Percentiles rank a stretch among this genome's conserved stretches.
These are phyloP conservation scores for Macrophomina tecta DNA, from an alignment of 2,329 filamentous ascomycete species.

Conservation along the genomic window DNA sequence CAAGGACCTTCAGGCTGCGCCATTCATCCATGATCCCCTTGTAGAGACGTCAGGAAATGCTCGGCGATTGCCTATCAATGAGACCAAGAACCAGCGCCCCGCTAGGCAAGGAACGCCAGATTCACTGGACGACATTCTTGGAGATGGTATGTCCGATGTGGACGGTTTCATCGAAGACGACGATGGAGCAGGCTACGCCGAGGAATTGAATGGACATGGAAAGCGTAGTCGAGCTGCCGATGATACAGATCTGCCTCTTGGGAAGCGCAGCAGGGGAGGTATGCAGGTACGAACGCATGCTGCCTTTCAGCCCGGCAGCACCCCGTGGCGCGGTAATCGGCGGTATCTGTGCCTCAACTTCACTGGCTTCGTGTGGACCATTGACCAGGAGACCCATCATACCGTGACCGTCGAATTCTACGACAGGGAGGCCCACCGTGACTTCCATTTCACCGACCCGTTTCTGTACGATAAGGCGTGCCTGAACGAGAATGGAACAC, in stretches of 20 bases:
- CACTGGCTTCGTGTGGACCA: constrained; percentile 94
- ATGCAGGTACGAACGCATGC: constrained; percentile 75
- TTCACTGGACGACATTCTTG: constrained; percentile 83
- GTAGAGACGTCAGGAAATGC: constrained; percentile 72
- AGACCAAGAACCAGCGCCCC: constrained; percentile 58
- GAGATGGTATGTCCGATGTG: constrained; percentile 62
- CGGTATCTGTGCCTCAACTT: constrained; percentile 94
- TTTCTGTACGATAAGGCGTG: constrained; percentile 97
- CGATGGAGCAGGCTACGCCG: constrained; percentile 87
- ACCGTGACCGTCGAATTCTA: constrained; percentile 98
- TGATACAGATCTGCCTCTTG: constrained; percentile 45
- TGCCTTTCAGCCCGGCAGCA: constrained; percentile 91
- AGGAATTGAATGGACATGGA: constrained; percentile 64
- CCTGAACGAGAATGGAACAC: constrained; percentile 78
- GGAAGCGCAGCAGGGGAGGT: constrained; percentile 59
- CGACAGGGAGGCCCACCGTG: constrained; percentile 86
- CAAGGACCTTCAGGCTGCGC: constrained; percentile 72
- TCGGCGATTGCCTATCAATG: constrained; percentile 58
- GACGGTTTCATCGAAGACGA: constrained; percentile 94
- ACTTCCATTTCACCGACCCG: constrained; percentile 97
- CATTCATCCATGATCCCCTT: constrained; percentile 82
- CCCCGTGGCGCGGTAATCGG: constrained; percentile 92
- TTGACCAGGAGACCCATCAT: constrained; percentile 86
- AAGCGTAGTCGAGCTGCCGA: constrained; percentile 64
- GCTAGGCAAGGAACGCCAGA: constrained; percentile 70